Percentiles rank a stretch among this genome's conserved stretches.
Conservation (phyloP, 352 stramenopile species). For the Globisporangium nodosum region DNA sequence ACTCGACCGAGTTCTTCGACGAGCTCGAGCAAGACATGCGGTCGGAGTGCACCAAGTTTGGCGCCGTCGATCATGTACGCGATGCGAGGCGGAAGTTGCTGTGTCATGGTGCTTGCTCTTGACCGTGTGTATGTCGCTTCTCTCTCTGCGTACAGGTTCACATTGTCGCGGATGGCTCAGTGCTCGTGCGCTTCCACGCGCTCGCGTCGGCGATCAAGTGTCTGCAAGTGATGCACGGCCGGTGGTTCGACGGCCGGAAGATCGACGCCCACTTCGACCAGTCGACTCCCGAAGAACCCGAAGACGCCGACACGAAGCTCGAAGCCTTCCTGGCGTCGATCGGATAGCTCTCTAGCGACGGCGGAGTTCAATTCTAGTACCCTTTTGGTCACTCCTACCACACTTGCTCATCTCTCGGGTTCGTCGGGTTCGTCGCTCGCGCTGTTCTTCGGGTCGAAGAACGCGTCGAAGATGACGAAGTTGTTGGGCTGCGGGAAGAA, state of each 20-base stretch:
- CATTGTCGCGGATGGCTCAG: constrained; percentile 52
- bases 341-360: constrained; percentile 18
- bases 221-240: constrained; percentile 66
- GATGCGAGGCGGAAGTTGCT: too few species aligned
- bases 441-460: constrained; percentile 26
- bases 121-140: neutral
- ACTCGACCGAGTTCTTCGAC: constrained; percentile 50
- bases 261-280: constrained; percentile 61
- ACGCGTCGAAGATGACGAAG: constrained; percentile 81
- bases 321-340: constrained; percentile 76
- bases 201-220: constrained; percentile 60
- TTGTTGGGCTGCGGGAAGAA: constrained; percentile 75
- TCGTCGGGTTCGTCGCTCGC: neutral
- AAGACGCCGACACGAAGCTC: constrained; percentile 64
- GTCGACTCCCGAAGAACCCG: constrained; percentile 41
- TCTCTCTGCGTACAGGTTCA: constrained; percentile 29
- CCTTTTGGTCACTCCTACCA: neutral
- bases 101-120: neutral
- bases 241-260: constrained; percentile 75
- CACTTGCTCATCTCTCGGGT: constrained; percentile 1
- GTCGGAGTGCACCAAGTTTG: constrained; percentile 63
- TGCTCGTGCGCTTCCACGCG: constrained; percentile 53
- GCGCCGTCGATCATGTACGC: constrained; percentile 45
- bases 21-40: constrained; percentile 81
- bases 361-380: neutral